Base-by-base conservation (phyloP, 176 grass and related monocot genomes). In the Carex cristatella region DNA sequence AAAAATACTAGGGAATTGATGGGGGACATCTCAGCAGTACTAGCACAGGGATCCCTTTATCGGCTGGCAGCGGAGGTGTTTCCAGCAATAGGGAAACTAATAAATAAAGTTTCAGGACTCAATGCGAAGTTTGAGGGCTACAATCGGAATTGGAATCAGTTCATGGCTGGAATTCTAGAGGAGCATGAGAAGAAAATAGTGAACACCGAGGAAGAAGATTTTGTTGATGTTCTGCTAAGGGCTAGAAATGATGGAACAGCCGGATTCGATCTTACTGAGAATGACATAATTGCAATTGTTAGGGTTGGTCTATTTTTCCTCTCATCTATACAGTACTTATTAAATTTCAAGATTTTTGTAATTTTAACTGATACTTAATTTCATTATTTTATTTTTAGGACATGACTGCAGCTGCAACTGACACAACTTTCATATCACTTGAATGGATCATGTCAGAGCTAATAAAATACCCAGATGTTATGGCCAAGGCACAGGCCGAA, bases 401-500 rank as follows among this genome's bases (percentile, higher is more conserved):
- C 69, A 64, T 91, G 85, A 89, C 92, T 23, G 84, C 83, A 6
- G 91, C 91, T 16, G 94, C 83, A 16, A 96, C 91, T 0, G 94
- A 89, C 4, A 96, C 94, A 10, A 79, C 87, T 31, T 83, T 79
- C 0, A 30, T 65, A 7, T 82, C 81, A 6, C 37, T 93, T 44
- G 94, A 96, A 79, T 93, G 94, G 94, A 10, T 71, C 69, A 93
- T 97, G 91, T 74, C 91, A 11, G 94, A 93, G 82, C 84, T 93
- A 42, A 19, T 86, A 5, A 18, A 59, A 0, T 90, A 90, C 84
- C 94, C 89, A 0, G 40, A 48, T 31, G 87, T 83, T 61, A 84
- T 91, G 89, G 14, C 63, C 72, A 91, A 88, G 72, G 86, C 89
- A 32, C 86, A 86, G 35, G 81, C 81, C 0, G 94, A 93, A 71